Conservation (phyloP, 176 grass and related monocot species). For the Ananas comosus region DNA sequence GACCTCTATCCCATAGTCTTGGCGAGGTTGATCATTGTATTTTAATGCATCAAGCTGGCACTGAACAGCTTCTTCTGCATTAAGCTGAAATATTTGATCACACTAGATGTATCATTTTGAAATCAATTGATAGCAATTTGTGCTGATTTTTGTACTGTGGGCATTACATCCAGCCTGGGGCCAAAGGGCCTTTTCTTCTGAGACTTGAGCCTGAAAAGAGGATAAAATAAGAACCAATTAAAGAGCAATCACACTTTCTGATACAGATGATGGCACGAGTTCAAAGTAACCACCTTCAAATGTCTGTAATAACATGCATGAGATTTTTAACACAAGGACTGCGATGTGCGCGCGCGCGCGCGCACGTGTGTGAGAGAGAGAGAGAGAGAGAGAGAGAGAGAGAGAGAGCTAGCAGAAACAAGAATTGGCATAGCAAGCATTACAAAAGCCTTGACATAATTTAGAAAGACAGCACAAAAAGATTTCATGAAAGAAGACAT, state of each 20-base stretch:
- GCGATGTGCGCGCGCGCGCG: no score
- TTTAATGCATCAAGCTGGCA: conserved; percentile 83
- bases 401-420: no score
- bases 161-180: conserved; percentile 75
- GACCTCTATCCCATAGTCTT: conserved; percentile 93
- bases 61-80: conserved; percentile 74
- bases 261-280: neutral
- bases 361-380: no score
- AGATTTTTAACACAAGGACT: no score
- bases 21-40: conserved; percentile 75
- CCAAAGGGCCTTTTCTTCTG: conserved; percentile 59
- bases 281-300: no score
- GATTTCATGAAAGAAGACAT: no score
- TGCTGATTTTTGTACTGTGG: conserved; percentile 21
- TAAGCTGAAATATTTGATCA: conserved; percentile 58
- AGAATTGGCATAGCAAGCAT: no score
- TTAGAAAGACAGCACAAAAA: no score
- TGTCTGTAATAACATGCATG: no score
- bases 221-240: neutral
- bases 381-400: no score
- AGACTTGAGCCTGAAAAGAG: conserved; percentile 55
- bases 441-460: no score
- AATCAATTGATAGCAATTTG: neutral
- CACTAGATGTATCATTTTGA: conserved; percentile 5
- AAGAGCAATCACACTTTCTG: neutral